A percentile compares a stretch with the other conserved stretches of the same genome.
These are phyloP conservation scores for Ceriops tagal DNA, from an alignment of 345 rosid species.

Conservation along the genomic window DNA sequence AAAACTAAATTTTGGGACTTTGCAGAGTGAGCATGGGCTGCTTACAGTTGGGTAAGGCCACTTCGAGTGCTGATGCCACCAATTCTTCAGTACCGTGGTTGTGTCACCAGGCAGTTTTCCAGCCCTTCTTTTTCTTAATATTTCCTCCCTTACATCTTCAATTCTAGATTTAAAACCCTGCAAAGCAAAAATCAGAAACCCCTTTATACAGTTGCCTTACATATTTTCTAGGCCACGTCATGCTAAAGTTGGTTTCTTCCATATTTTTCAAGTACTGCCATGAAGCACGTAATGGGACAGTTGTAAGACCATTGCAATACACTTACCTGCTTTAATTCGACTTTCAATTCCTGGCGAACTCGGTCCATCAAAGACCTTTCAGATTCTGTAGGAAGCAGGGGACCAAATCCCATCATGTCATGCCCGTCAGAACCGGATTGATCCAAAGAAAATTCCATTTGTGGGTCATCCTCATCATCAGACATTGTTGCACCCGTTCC, in stretches of 20 bases:
- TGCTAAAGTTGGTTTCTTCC: too few species aligned
- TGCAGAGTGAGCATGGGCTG: neutral
- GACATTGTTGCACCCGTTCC: constrained; percentile 96
- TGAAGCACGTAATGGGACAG: neutral
- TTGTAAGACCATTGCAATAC: neutral
- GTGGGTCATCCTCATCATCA: constrained; percentile 91
- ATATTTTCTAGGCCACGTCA: too few species aligned
- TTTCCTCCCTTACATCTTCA: constrained; percentile 97
- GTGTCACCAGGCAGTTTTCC: constrained; percentile 98
- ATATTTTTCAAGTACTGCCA: too few species aligned
- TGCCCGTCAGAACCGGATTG: constrained; percentile 56
- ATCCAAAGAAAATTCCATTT: constrained; percentile 73
- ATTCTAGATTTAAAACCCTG: constrained; percentile 95
- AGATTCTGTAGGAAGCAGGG: constrained; percentile 88
- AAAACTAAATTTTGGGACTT: neutral
- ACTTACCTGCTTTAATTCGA: constrained; percentile 84
- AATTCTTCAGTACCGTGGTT: constrained; percentile 78
- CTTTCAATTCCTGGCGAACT: constrained; percentile 92
- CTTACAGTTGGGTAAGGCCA: constrained; percentile 99
- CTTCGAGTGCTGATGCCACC: constrained; percentile 98
- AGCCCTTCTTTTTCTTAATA: constrained; percentile 89
- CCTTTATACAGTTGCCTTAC: too few species aligned
- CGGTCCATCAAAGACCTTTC: constrained; percentile 99
- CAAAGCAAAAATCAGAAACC: neutral
- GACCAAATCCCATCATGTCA: constrained; percentile 89